Base-by-base conservation (phyloP, 495 filamentous ascomycete species). In the Penicillium soppii region DNA sequence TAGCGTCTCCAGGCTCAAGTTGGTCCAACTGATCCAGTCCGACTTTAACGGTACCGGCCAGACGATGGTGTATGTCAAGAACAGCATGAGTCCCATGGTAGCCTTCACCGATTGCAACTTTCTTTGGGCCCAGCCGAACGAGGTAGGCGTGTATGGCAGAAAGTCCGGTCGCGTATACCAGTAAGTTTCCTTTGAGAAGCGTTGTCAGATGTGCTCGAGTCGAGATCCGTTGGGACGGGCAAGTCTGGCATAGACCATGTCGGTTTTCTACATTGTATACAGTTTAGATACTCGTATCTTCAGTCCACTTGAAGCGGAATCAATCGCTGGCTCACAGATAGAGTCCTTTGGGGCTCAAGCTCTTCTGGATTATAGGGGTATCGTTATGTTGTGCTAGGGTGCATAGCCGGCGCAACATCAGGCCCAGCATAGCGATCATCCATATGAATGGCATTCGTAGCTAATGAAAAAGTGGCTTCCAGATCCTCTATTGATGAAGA, bases 31-130 rank as follows among this genome's bases (percentile, higher is more conserved):
- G 80, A 56, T 85, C 74, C 13, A 92, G 75, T 3, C 74, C 68
- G 15, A 95, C 70, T 40, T 82, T 73, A 47, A 81, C 61, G 23
- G 89, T 73, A 0, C 83, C 83, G 29, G 81, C 86, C 39, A 96
- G 78, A 49, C 84, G 84, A 44, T 72, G 51, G 32, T 90, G 72
- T 20, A 96, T 62, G 1, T 62, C 59, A 47, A 95, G 76, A n/a
- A 92, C 83, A 49, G 84, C 88, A 69, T 94, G 89, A 67, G 85
- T 90, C 52, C 91, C 91, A 72, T 96, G 91, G 69, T 96, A 96
- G 20, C 87, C 89, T 27, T 74, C 82, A 19, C 82, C 81, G 57
- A 95, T 88, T 52, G 87, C 77, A 26, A 96, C 77, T 32, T 83
- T 80, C 27, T 77, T 77, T 1, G 91, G 91, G 63, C 88, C 87